Conservation (phyloP, 768 basidiomycete species). For the Phanerochaete carnosa region DNA sequence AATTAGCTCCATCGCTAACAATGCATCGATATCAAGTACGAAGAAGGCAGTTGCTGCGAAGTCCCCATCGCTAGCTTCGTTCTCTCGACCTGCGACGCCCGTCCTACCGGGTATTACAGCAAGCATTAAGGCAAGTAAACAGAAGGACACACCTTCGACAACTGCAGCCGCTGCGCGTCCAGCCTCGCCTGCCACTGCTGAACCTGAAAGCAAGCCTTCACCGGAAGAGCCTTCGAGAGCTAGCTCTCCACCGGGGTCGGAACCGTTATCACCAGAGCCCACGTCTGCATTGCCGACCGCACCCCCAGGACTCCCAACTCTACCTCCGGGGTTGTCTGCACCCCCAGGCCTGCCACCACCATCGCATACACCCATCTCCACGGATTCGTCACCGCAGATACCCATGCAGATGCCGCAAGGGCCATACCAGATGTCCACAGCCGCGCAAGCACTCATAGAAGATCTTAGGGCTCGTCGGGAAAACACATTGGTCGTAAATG, state of each 20-base stretch:
- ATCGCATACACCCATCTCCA: conserved; percentile 40
- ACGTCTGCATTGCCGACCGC: conserved; percentile 34
- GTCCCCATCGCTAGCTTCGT: conserved; percentile 43
- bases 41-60: conserved; percentile 39
- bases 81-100: conserved; percentile 60
- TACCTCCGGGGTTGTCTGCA: conserved; percentile 47
- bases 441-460: conserved; percentile 80
- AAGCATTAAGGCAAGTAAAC: conserved; percentile 36
- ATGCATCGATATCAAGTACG: conserved; percentile 14
- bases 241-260: conserved; percentile 22
- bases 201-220: conserved; percentile 45
- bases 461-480: conserved; percentile 79
- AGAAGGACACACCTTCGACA: conserved; percentile 34
- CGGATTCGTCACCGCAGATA: conserved; percentile 46
- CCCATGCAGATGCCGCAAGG: conserved; percentile 49
- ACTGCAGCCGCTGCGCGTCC: conserved; percentile 31
- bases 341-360: conserved; percentile 46
- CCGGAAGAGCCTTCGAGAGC: conserved; percentile 34
- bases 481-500: conserved; percentile 37
- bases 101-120: conserved; percentile 44
- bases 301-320: conserved; percentile 50
- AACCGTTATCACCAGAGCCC: conserved; percentile 35
- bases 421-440: conserved; percentile 83
- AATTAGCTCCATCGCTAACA: conserved; percentile 27
- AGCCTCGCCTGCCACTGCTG: conserved; percentile 46